phyloP scores from a whole-genome alignment of 2,329 filamentous ascomycete species.

The Hypoxylon sp. region DNA sequence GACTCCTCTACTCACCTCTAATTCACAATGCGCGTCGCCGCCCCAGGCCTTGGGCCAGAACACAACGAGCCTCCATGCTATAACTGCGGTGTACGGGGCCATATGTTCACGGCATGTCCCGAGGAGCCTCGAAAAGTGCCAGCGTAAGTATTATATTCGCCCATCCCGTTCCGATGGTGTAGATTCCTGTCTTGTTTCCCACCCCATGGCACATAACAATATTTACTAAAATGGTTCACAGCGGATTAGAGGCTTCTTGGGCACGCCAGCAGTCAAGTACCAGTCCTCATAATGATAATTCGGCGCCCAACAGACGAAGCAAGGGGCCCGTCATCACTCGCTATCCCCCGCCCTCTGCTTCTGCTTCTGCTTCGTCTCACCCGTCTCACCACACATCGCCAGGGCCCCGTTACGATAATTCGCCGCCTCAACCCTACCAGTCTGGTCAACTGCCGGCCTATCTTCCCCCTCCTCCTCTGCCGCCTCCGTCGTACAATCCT shows the following conservation, averaged over 20 bases:
- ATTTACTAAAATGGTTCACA: constrained; percentile 32
- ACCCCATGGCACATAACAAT: neutral
- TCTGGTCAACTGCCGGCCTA: constrained; percentile 30
- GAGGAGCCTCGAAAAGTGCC: constrained; percentile 46
- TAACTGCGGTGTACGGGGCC: constrained; percentile 46
- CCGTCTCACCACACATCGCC: constrained; percentile 29
- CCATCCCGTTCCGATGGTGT: neutral
- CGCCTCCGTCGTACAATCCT: constrained; percentile 28
- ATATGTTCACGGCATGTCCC: constrained; percentile 46
- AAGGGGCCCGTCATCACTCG: constrained; percentile 47
- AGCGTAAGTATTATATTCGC: constrained; percentile 44
- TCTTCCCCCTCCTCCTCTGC: constrained; percentile 29
- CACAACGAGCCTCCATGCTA: constrained; percentile 44
- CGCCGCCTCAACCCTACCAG: constrained; percentile 30
- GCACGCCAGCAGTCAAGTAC: constrained; percentile 40
- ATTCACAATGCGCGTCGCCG: constrained; percentile 39
- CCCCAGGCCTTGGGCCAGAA: constrained; percentile 41
- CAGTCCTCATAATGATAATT: constrained; percentile 36
- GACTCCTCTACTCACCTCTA: neutral
- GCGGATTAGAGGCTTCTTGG: constrained; percentile 45
- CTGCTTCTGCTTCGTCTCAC: too few species aligned
- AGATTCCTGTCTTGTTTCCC: neutral
- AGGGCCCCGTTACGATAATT: constrained; percentile 28
- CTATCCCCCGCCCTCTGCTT: constrained; percentile 41
- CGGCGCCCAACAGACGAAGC: constrained; percentile 35